phyloP scores from a whole-genome alignment of 768 basidiomycete genomes.

The Sarcodon aspratus region DNA sequence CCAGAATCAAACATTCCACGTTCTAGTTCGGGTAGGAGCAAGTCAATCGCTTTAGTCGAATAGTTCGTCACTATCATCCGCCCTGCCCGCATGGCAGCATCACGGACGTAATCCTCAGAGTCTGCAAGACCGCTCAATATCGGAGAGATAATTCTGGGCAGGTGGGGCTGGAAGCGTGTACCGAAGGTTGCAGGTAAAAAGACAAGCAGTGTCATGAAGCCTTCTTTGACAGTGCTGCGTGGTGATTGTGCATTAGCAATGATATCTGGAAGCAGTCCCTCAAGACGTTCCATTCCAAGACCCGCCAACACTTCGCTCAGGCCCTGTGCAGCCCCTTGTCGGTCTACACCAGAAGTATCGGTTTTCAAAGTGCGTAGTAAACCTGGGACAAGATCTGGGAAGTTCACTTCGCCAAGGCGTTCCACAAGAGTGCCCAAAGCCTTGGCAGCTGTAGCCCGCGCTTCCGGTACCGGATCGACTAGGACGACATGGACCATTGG shows the following conservation, averaged over 20 bases:
- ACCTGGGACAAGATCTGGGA: slow-evolving; percentile 91
- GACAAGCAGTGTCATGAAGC: slow-evolving; percentile 96
- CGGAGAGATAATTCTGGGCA: slow-evolving; percentile 88
- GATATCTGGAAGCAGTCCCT: slow-evolving; percentile 89
- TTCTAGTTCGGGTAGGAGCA: slow-evolving; percentile 90
- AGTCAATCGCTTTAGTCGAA: slow-evolving; percentile 82
- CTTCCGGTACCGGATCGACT: slow-evolving; percentile 96
- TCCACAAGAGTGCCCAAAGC: slow-evolving; percentile 95
- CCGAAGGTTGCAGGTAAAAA: slow-evolving; percentile 96
- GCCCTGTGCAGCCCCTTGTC: slow-evolving; percentile 97
- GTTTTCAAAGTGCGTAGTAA: slow-evolving; percentile 82
- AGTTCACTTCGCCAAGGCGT: slow-evolving; percentile 85
- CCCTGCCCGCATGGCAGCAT: slow-evolving; percentile 97
- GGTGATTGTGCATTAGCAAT: slow-evolving; percentile 86
- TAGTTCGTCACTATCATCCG: slow-evolving; percentile 97
- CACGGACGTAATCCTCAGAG: slow-evolving; percentile 88
- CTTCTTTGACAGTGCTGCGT: slow-evolving; percentile 86
- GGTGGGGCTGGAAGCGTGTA: slow-evolving; percentile 89
- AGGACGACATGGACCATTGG: slow-evolving; percentile 89
- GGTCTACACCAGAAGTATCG: slow-evolving; percentile 89
- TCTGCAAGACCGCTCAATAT: slow-evolving; percentile 90
- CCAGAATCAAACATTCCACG: slow-evolving; percentile 88
- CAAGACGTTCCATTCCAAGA: slow-evolving; percentile 94
- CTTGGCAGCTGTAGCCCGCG: slow-evolving; percentile 94
- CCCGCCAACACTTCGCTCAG: slow-evolving; percentile 91